phyloP scores from a whole-genome alignment of 208 protist species.

The Trypanosomatidae sp. region DNA sequence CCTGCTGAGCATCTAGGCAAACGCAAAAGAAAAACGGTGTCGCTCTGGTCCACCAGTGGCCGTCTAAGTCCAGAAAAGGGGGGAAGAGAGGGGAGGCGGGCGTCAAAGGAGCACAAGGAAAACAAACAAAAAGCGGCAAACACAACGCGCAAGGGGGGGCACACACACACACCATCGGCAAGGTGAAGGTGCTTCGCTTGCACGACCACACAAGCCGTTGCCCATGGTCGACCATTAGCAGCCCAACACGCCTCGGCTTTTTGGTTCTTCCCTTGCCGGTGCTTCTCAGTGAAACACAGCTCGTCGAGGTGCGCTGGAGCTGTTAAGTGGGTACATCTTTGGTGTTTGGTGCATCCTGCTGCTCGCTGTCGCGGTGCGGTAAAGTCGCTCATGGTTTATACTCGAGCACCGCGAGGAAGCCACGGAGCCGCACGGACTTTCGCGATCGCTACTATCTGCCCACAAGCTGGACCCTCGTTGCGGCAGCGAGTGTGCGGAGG shows the following conservation, averaged over 20 bases:
- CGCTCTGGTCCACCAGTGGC: not conserved
- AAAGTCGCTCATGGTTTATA: slow-evolving; percentile 57
- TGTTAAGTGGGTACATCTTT: slow-evolving; percentile 4
- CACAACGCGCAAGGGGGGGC: not conserved
- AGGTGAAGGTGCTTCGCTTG: not conserved
- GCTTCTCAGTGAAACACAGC: slow-evolving; percentile 49
- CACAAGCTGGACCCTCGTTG: slow-evolving; percentile 17
- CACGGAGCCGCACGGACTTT: slow-evolving; percentile 32
- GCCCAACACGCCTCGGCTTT: not conserved
- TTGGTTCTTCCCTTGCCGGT: not conserved
- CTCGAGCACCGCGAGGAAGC: slow-evolving; percentile 27
- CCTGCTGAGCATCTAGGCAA: not conserved
- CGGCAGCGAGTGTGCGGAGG: slow-evolving; percentile 13
- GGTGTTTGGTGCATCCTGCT: slow-evolving; percentile 43
- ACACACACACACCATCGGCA: not conserved
- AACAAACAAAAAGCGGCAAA: not conserved
- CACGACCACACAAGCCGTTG: not conserved
- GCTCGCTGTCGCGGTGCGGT: slow-evolving; percentile 64
- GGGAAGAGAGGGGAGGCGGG: slow-evolving; percentile 13
- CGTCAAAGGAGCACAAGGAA: not conserved
- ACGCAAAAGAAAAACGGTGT: slow-evolving; percentile 8
- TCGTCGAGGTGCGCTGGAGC: slow-evolving; percentile 24
- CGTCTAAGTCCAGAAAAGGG: not conserved
- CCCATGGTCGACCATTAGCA: not conserved
- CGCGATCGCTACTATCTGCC: slow-evolving; percentile 12